Percentiles rank a stretch among this genome's conserved stretches.
These are phyloP conservation scores for Sclerotinia spermophila DNA, from an alignment of 2,329 filamentous ascomycete species.

Conservation along the genomic window DNA sequence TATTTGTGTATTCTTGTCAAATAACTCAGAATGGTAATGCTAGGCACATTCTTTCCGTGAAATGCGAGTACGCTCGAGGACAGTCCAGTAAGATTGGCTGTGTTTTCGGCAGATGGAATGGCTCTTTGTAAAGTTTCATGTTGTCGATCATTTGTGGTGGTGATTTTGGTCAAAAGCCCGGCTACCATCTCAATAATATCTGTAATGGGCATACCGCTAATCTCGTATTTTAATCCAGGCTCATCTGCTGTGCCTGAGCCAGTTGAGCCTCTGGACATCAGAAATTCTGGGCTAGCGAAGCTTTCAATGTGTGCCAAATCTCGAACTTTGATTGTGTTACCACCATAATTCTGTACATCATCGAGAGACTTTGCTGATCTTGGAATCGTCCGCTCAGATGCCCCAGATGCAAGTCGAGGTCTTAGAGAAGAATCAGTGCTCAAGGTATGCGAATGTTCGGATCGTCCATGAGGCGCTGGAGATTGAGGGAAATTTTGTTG, in stretches of 20 bases:
- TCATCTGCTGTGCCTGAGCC: conserved; percentile 51
- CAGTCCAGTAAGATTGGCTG: conserved; percentile 57
- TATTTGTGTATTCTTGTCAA: conserved; percentile 96
- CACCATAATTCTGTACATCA: conserved; percentile 39
- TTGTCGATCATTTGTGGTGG: conserved; percentile 90
- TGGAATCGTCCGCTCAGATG: conserved; percentile 20
- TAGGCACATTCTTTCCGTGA: conserved; percentile 96
- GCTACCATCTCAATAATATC: conserved; percentile 99
- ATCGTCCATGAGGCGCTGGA: conserved; percentile 21
- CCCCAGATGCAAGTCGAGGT: neutral
- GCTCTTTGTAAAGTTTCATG: conserved; percentile 85
- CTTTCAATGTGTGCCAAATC: conserved; percentile 89
- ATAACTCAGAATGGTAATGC: conserved; percentile 95
- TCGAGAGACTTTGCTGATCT: conserved; percentile 37
- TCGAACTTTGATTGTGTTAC: conserved; percentile 68
- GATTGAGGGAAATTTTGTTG: conserved; percentile 31
- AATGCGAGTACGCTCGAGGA: conserved; percentile 83
- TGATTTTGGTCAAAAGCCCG: conserved; percentile 92
- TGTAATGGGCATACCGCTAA: conserved; percentile 93
- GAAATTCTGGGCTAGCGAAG: conserved; percentile 74
- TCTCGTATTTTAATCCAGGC: conserved; percentile 69
- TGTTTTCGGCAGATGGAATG: conserved; percentile 54
- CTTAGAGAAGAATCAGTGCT: neutral
- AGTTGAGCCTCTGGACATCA: conserved; percentile 51
- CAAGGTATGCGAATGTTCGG: conserved; percentile 14